A percentile compares a stretch with the other conserved stretches of the same genome.
phyloP scores from a whole-genome alignment of 768 basidiomycete species.

The Psilocybe subaeruginosa region DNA sequence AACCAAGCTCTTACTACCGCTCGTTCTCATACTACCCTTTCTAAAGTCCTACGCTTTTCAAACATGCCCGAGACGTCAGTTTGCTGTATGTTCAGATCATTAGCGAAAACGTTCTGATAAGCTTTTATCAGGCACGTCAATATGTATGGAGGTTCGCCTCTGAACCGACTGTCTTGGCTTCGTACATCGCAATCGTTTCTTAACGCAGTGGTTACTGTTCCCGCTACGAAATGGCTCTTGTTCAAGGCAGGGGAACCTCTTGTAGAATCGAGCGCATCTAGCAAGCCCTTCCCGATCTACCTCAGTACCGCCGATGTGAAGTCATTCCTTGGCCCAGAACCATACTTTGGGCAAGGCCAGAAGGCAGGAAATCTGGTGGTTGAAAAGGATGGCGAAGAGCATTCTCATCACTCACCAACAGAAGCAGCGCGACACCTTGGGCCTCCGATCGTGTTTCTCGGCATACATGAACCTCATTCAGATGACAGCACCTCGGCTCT shows the following conservation, averaged over 20 bases:
- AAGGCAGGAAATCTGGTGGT: conserved; percentile 39
- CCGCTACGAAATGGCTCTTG: conserved; percentile 74
- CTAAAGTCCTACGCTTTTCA: background rate
- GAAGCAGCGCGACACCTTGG: conserved; percentile 66
- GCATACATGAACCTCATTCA: conserved; percentile 59
- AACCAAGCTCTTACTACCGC: background rate
- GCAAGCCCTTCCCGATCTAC: conserved; percentile 44
- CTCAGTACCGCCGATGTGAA: conserved; percentile 65
- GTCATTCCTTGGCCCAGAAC: conserved; percentile 64
- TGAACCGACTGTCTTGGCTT: conserved; percentile 85
- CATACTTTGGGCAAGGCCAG: conserved; percentile 75
- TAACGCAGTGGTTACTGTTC: conserved; percentile 63
- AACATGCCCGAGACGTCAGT: conserved; percentile 27
- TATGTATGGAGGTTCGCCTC: conserved; percentile 61
- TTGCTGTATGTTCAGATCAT: background rate
- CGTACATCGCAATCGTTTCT: conserved; percentile 76
- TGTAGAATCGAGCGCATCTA: conserved; percentile 39
- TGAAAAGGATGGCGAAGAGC: conserved; percentile 31
- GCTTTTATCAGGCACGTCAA: conserved; percentile 32
- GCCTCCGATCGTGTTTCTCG: conserved; percentile 75
- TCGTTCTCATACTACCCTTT: background rate
- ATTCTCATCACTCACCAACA: conserved; percentile 32
- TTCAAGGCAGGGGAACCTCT: conserved; percentile 79
- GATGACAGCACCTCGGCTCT: conserved; percentile 49
- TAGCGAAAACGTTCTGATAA: background rate